Percentiles rank a stretch among this genome's conserved stretches.
These are phyloP conservation scores for Akanthomyces dipterigenus DNA, from an alignment of 2,329 filamentous ascomycete genomes.

Conservation along the genomic window DNA sequence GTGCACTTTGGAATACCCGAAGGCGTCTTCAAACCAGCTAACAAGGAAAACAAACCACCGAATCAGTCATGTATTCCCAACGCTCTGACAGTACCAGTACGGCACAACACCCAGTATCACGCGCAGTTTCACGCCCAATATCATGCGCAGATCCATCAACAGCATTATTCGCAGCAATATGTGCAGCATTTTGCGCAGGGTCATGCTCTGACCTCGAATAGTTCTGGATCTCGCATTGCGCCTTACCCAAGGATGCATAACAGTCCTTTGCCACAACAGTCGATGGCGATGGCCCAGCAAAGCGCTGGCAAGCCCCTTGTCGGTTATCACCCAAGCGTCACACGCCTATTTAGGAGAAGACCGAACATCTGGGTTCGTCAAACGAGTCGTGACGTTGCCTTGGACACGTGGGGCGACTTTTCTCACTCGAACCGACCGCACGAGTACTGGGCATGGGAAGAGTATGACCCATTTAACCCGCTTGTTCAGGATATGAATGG, in stretches of 20 bases:
- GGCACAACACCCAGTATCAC: neutral
- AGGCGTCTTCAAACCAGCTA: neutral
- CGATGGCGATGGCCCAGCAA: neutral
- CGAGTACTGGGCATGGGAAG: conserved; percentile 9
- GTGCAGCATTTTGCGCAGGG: neutral
- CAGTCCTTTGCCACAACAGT: neutral
- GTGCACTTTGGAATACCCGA: neutral
- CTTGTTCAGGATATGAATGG: neutral
- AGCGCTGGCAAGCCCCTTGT: conserved; percentile 15
- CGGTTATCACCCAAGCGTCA: conserved; percentile 16
- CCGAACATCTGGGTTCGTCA: conserved; percentile 17
- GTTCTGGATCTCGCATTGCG: neutral
- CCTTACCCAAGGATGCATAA: conserved; percentile 6
- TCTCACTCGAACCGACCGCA: neutral
- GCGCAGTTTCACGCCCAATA: neutral
- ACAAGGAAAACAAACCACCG: neutral
- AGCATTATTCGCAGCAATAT: neutral
- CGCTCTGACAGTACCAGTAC: neutral
- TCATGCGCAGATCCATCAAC: neutral
- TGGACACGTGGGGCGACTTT: conserved; percentile 22
- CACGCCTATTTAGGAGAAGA: conserved; percentile 16
- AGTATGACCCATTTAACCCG: conserved; percentile 5
- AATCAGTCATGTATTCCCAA: neutral
- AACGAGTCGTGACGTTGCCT: neutral
- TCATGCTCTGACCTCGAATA: neutral